These are phyloP conservation scores for Oryza australiensis DNA, from an alignment of 176 grass and related monocot species.

Conservation along the genomic window DNA sequence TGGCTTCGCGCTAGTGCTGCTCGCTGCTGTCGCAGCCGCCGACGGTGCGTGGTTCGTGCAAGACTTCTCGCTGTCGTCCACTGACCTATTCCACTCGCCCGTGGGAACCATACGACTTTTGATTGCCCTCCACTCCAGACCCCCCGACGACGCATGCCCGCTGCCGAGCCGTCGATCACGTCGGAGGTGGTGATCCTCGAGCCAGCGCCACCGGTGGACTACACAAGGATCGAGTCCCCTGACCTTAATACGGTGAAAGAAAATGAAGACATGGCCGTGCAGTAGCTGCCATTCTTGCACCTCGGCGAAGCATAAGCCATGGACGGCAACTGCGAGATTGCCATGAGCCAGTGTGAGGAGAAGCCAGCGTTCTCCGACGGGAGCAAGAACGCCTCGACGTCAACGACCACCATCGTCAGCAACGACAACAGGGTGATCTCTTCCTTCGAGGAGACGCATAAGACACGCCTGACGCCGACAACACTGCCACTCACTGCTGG, in stretches of 20 bases:
- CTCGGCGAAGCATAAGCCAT: constrained; percentile 11
- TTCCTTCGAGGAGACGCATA: neutral
- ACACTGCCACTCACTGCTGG: too few relatives aligned
- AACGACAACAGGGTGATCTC: constrained; percentile 38
- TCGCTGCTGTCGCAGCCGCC: constrained; percentile 46
- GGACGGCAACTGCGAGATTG: constrained; percentile 55
- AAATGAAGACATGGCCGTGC: constrained; percentile 73
- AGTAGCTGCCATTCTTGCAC: constrained; percentile 78
- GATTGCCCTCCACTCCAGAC: constrained; percentile 43
- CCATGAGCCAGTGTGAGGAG: constrained; percentile 9
- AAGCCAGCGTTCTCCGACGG: constrained; percentile 35
- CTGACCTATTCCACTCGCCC: constrained; percentile 76
- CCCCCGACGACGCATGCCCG: neutral
- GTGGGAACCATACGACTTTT: constrained; percentile 65
- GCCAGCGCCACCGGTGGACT: constrained; percentile 34
- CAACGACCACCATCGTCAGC: constrained; percentile 49
- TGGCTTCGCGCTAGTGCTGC: constrained; percentile 78
- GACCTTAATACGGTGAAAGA: constrained; percentile 63
- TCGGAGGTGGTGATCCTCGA: constrained; percentile 79
- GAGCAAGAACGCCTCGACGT: constrained; percentile 57
- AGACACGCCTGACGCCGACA: neutral
- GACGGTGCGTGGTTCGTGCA: constrained; percentile 13
- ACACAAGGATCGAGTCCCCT: constrained; percentile 50
- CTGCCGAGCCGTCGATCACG: constrained; percentile 48
- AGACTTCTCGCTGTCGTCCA: constrained; percentile 83